A percentile compares a stretch with the other conserved stretches of the same genome.
These are phyloP conservation scores for Spizellomyces sp. DNA, from an alignment of 192 early-diverging fungal species.

Conservation along the genomic window DNA sequence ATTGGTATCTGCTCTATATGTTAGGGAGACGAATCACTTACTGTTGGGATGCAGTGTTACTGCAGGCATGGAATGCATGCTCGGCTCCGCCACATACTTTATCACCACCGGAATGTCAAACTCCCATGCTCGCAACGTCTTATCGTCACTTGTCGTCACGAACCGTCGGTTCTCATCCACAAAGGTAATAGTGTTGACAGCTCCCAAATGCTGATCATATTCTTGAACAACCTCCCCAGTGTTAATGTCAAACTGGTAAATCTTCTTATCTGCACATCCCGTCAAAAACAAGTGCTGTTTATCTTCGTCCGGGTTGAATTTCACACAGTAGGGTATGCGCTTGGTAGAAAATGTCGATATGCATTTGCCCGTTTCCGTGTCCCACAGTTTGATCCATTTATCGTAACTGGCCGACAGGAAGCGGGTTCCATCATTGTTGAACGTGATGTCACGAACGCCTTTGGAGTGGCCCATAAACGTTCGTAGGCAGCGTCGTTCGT, in stretches of 20 bases:
- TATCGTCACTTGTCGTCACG: constrained; percentile 96
- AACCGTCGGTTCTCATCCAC: constrained; percentile 93
- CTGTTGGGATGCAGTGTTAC: constrained; percentile 86
- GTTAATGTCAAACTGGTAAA: constrained; percentile 85
- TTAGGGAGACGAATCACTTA: constrained; percentile 46
- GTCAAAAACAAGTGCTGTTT: constrained; percentile 89
- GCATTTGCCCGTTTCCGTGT: constrained; percentile 96
- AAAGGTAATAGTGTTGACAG: constrained; percentile 97
- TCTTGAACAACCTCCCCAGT: constrained; percentile 86
- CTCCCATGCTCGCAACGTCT: constrained; percentile 96
- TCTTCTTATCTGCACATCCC: constrained; percentile 92
- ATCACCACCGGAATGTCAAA: constrained; percentile 98
- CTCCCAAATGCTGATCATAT: constrained; percentile 96
- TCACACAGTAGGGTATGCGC: constrained; percentile 84
- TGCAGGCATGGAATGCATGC: constrained; percentile 96
- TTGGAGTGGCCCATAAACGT: constrained; percentile 92
- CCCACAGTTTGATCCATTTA: constrained; percentile 93
- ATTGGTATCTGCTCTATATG: background rate
- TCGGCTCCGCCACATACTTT: constrained; percentile 94
- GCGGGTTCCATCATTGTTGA: constrained; percentile 79
- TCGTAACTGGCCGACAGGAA: constrained; percentile 93
- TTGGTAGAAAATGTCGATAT: constrained; percentile 74
- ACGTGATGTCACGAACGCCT: constrained; percentile 88
- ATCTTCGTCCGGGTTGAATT: constrained; percentile 86
- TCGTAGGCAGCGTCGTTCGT: constrained; percentile 81